These are phyloP conservation scores for Paraphoma sp. DNA, from an alignment of 2,329 filamentous ascomycete genomes.

Conservation along the genomic window DNA sequence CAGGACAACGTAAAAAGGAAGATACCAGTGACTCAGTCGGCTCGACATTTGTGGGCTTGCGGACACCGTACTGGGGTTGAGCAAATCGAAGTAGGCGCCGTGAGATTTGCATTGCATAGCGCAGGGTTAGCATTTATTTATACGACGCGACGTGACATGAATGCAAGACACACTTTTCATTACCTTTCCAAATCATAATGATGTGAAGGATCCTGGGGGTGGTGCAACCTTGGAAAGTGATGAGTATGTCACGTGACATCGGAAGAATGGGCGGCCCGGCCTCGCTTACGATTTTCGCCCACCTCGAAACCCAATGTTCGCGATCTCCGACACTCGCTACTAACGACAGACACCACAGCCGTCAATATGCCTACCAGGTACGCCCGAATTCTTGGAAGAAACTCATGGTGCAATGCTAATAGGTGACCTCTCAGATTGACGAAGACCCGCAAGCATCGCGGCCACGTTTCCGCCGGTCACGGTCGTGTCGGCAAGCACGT, in stretches of 20 bases:
- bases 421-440: conserved; percentile 15
- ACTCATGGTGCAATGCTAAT: not conserved
- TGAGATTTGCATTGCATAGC: conserved; percentile 37
- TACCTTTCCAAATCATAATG: not conserved
- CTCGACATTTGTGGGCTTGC: conserved; percentile 47
- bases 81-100: conserved; percentile 4
- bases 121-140: conserved; percentile 13
- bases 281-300: conserved; percentile 25
- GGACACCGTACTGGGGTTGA: conserved; percentile 50
- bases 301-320: conserved; percentile 11
- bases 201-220: not conserved
- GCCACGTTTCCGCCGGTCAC: conserved; percentile 97
- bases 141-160: conserved; percentile 10
- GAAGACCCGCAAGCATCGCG: conserved; percentile 65
- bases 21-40: conserved; percentile 52
- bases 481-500: conserved; percentile 97
- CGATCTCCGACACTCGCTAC: conserved; percentile 22
- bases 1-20: conserved; percentile 75
- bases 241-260: conserved; percentile 1
- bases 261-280: conserved; percentile 9
- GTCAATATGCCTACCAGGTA: conserved; percentile 42
- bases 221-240: not conserved
- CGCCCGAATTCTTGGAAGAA: conserved; percentile 2
- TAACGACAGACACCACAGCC: conserved; percentile 34
- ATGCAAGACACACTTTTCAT: conserved; percentile 1